A percentile compares a stretch with the other conserved stretches of the same genome.
These are phyloP conservation scores for Yamadazyma nakazawae DNA, from an alignment of 805 yeast species.

Conservation along the genomic window DNA sequence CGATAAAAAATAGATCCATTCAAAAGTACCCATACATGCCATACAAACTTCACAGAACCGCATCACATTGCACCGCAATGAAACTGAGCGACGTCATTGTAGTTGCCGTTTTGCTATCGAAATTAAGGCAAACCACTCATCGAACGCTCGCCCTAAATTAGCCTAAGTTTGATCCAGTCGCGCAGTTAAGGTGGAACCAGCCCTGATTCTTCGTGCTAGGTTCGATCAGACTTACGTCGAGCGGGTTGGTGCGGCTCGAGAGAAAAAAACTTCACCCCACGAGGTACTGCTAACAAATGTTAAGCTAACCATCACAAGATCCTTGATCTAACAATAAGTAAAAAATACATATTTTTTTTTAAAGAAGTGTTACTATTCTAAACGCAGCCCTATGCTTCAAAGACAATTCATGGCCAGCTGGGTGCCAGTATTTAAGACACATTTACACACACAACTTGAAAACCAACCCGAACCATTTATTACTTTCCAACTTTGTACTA, in stretches of 20 bases:
- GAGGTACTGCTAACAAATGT: conserved; percentile 7
- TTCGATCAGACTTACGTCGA: not conserved
- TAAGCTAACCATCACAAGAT: conserved; percentile 11
- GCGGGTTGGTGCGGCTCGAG: conserved; percentile 4
- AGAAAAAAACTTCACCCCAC: conserved; percentile 12
- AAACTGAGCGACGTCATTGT: too few species aligned
- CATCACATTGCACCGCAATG: too few species aligned
- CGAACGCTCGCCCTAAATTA: not conserved
- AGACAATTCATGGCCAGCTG: conserved; percentile 58
- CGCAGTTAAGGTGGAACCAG: not conserved
- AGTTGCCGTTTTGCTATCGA: too few species aligned
- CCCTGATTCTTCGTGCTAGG: not conserved
- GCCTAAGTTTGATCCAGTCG: not conserved
- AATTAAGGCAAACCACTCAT: too few species aligned
- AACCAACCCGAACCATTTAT: conserved; percentile 44
- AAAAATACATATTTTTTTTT: not conserved
- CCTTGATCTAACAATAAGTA: not conserved
- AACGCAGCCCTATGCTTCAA: conserved; percentile 20
- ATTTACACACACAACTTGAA: conserved; percentile 13
- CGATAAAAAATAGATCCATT: too few species aligned
- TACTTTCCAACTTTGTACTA: conserved; percentile 66
- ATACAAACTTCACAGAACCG: too few species aligned
- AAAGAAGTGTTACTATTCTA: not conserved
- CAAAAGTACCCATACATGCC: too few species aligned
- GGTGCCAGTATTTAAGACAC: conserved; percentile 57